Evolutionary conservation across 805 yeast genomes (phyloP), one percentile per base, ranked within the genome.

Genomic region (Candida boidinii): DNA sequence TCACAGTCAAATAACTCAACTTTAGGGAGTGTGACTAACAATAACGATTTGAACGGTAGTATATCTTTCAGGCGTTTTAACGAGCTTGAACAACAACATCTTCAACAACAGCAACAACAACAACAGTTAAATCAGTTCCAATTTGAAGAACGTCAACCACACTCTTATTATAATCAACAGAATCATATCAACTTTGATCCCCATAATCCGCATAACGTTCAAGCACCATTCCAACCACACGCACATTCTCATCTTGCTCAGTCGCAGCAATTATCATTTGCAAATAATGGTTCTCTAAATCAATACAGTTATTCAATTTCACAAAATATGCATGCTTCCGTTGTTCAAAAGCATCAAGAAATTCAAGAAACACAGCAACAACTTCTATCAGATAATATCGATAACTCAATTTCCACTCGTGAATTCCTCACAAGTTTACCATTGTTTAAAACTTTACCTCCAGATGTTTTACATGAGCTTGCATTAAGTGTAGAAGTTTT

Each of bases 401-500:
- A 74, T 49, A 66, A 66, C 31, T 65, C 76, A 0, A 66, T 74
- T 17, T 52, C 60, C 5, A 66, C 76, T 5, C 70, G 80, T 38
- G 76, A 70, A 29, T 73, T 76, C 42, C 54, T 79, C 41, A 66
- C 70, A 40, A 65, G 68, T 33, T 52, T 79, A 28, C 78, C 83
- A 3, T 59, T 79, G 33, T 79, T 80, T 51, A 60, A 69, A 15
- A 55, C 69, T 9, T 55, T 79, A 20, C 81, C 86, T 0, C 54
- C 70, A 3, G 62, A 72, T 28, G 70, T 76, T 19, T 65, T 79
- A 23, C 87, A 80, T 46, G 70, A 70, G 38, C 53, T 81, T 16
- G 86, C 84, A 0, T 56, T 79, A 30, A 68, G 72, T 17, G 81
- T 73, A 13, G 85, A 78, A 41, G 73, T 82, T 12, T 46, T 58